A percentile compares a stretch with the other conserved stretches of the same genome.
Evolutionary conservation across 2,329 filamentous ascomycete species (phyloP).

Genomic region (Colletotrichum paranaense): DNA sequence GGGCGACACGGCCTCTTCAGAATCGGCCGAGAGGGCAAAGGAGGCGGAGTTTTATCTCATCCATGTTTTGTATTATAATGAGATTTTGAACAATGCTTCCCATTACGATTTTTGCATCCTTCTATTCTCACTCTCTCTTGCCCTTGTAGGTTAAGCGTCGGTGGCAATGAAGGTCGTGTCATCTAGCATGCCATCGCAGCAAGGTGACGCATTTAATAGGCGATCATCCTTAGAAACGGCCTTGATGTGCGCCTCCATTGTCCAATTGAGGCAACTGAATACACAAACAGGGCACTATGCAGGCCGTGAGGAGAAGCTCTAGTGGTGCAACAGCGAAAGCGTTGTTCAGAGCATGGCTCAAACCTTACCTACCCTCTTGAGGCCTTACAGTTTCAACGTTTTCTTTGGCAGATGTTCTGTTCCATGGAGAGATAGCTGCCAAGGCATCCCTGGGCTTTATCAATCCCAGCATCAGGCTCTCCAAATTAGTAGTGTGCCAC

Average conservation of each 20-base stretch:
- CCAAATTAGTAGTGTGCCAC: neutral
- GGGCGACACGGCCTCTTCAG: neutral
- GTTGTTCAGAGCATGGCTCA: neutral
- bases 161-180: too few species aligned
- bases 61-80: neutral
- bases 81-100: neutral
- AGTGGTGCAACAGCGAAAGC: neutral
- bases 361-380: neutral
- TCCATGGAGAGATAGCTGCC: neutral
- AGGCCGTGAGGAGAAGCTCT: slow-evolving; percentile 7
- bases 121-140: neutral
- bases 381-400: neutral
- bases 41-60: neutral
- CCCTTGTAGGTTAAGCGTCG: neutral
- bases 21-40: neutral
- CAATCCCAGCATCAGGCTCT: neutral
- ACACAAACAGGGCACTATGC: neutral
- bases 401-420: neutral
- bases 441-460: neutral
- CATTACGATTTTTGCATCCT: too few species aligned
- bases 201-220: slow-evolving; percentile 7
- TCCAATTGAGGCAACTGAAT: neutral
- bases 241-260: slow-evolving; percentile 3
- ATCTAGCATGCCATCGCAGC: neutral
- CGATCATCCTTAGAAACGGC: slow-evolving; percentile 10